Evolutionary conservation across 169 alveolate genomes (phyloP).

Genomic region (Cryptosporidium baileyi): DNA sequence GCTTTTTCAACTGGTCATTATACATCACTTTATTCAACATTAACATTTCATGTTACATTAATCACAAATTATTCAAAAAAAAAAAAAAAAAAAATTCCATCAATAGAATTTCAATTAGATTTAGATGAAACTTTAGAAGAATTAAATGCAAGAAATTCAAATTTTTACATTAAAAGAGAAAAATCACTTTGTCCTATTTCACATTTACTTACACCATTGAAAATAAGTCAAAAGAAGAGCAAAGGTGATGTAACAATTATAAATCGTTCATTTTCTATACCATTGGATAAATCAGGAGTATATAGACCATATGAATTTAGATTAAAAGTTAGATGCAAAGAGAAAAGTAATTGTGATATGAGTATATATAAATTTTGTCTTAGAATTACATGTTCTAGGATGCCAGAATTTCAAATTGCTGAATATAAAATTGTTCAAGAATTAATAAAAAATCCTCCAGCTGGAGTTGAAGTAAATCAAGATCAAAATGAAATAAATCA

Average conservation of each 20-base stretch:
- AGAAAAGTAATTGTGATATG: conserved; percentile 20
- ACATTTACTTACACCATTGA: background rate
- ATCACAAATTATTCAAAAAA: background rate
- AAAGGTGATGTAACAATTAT: conserved; percentile 11
- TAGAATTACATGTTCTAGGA: conserved; percentile 20
- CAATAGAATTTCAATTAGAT: conserved; percentile 31
- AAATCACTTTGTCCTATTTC: conserved; percentile 41
- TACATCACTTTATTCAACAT: conserved; percentile 32
- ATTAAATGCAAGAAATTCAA: conserved; percentile 1
- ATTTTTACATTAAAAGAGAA: background rate
- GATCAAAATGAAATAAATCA: background rate
- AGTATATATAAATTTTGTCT: conserved; percentile 18
- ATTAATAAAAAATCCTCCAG: background rate
- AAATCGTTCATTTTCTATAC: conserved; percentile 39
- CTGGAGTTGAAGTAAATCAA: too few relatives aligned
- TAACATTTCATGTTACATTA: conserved; percentile 1
- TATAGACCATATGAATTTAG: conserved; percentile 57
- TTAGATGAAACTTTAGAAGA: conserved; percentile 54
- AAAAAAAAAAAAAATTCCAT: background rate
- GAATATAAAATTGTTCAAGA: conserved; percentile 15
- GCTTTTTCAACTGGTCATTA: conserved; percentile 36
- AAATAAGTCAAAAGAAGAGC: background rate
- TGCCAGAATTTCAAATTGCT: conserved; percentile 56
- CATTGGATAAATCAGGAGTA: conserved; percentile 39
- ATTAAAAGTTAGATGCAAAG: conserved; percentile 12